Evolutionary conservation across 176 grass and related monocot genomes (phyloP), one percentile per base, ranked within the genome.

Genomic region (Ensete ventricosum): DNA sequence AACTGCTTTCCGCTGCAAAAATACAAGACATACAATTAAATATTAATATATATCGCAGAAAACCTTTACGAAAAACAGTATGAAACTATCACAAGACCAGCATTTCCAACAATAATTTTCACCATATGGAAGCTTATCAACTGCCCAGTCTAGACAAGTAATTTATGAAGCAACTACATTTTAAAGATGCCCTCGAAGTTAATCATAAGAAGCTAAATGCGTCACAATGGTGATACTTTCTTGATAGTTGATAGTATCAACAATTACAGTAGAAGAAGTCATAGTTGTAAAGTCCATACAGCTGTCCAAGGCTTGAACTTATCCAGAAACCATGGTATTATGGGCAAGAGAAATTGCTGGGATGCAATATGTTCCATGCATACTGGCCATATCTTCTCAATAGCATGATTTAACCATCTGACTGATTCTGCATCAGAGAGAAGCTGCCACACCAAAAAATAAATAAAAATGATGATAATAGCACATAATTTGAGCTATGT

Each of bases 251-350:
- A 49, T 49, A 53, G 11, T 73, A 60, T 53, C 34, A 9, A 55
- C 14, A 49, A 71, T 58, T 17, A 52, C 10, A 8, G 11, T 53
- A 78, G 55, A 34, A 34, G 49, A 52, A 43, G 34, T 43, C 12
- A 52, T 53, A 51, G 27, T 20, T 25, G 34, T 9, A 16, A 55
- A 25, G 53, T 72, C 50, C 78, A 29, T 98, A 98, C 95, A 67
- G 85, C 95, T 82, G 84, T 91, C 88, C 88, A 89, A 65, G 95
- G 95, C 81, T 98, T 98, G 75, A 87, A 98, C 69, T 98, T 98
- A 80, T 93, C 95, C 78, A 98, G 81, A 66, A 98, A 98, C 90
- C 90, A 98, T 9, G 95, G 95, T 84, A 93, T 93, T 62, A 98
- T 91, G 43, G 90, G 95, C 71, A 60, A 70, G 17, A 98, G 53